Base-by-base conservation (phyloP, 768 basidiomycete genomes). In the Panus rudis region DNA sequence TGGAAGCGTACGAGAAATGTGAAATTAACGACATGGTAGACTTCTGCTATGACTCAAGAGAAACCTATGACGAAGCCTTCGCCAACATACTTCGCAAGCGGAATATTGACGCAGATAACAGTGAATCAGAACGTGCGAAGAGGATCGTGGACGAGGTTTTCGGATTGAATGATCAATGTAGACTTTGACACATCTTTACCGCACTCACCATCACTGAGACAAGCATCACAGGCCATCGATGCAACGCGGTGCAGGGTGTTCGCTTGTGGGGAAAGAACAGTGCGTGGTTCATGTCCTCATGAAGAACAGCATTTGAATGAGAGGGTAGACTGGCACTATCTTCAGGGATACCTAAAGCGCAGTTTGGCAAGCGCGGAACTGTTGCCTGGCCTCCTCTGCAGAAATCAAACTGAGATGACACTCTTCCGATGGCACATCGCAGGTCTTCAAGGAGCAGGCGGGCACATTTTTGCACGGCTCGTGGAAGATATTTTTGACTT, bases 221-320 rank as follows among this genome's bases (percentile, higher is more conserved):
- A n/a, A n/a, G n/a, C 30, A 14, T 45, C 48, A 22, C 39, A 53
- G 41, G 52, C 24, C 40, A 32, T 33, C 52, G 42, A 19, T 61
- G 47, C 23, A 33, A 53, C 3, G 39, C 37, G 17, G 39, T 22
- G 6, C n/a, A 42, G 8, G 52, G 55, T 27, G 25, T 39, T 11
- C 19, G 41, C 8, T 49, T 66, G 2, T 54, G 58, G 47, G 60
- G 59, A 13, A 19, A 34, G 39, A 48, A 45, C 16, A 66, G 64
- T 65, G 38, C 49, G 64, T 50, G 3, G n/a, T 7, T 34, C 27
- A 28, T 31, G 5, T 43, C 11, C 13, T 6, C 32, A 16, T 23
- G 14, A 13, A n/a, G 7, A 28, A 13, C 6, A 11, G 7, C 26
- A 16, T 24, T 12, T 10, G n/a, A 35, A 12, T 8, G 26, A 20